Evolutionary conservation across 2,329 filamentous ascomycete species (phyloP).

Genomic region (Alternaria brassicicola): DNA sequence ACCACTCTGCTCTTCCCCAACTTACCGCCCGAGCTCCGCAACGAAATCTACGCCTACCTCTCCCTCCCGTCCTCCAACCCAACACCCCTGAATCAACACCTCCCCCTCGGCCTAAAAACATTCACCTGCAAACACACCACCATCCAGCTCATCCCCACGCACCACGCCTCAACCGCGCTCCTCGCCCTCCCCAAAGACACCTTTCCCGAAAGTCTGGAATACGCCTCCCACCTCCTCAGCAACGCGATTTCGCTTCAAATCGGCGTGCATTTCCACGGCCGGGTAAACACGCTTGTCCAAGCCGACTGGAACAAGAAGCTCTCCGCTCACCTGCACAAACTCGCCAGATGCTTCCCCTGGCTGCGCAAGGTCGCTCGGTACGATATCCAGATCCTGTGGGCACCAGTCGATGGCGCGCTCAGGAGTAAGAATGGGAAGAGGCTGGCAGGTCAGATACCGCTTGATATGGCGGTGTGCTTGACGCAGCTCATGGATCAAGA

Average conservation of each 20-base stretch:
- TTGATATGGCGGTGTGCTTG: conserved; percentile 26
- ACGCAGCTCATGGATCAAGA: conserved; percentile 21
- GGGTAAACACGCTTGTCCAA: conserved; percentile 33
- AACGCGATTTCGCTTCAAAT: conserved; percentile 30
- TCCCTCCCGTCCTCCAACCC: conserved; percentile 2
- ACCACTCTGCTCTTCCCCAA: conserved; percentile 26
- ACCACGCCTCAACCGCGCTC: conserved; percentile 29
- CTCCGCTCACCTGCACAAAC: conserved; percentile 25
- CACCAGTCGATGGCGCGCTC: conserved; percentile 22
- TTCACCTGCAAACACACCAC: conserved; percentile 36
- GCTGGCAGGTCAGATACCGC: conserved; percentile 23
- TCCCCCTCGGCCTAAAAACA: conserved; percentile 32
- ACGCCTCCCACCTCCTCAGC: conserved; percentile 28
- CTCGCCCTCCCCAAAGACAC: conserved; percentile 25
- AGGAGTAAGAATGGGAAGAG: conserved; percentile 23
- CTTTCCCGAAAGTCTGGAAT: conserved; percentile 37
- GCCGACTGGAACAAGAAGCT: conserved; percentile 39
- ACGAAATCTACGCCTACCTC: conserved; percentile 37
- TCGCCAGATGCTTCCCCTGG: conserved; percentile 34
- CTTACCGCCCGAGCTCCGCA: conserved; percentile 41
- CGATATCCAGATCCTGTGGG: conserved; percentile 36
- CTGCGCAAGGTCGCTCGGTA: conserved; percentile 29
- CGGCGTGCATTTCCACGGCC: conserved; percentile 33
- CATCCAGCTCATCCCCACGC: conserved; percentile 30
- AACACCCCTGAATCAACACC: conserved; percentile 10